Conservation (phyloP, 2,329 filamentous ascomycete genomes). For the Hypoxylon rubiginosum region DNA sequence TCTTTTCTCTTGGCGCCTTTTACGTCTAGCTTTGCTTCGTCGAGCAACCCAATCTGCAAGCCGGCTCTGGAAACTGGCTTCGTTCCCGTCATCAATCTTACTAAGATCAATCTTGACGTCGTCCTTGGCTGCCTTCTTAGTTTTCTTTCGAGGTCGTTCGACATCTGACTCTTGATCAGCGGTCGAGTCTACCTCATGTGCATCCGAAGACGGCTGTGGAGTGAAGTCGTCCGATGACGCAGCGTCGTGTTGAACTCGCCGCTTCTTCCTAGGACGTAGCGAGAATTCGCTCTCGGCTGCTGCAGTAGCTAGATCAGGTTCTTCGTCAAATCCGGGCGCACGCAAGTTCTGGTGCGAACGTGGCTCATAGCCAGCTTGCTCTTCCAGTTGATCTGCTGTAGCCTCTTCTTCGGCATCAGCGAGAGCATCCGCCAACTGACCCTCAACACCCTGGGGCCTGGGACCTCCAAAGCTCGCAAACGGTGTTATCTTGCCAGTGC, state of each 20-base stretch:
- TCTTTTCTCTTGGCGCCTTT: constrained; percentile 53
- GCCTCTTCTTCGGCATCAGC: constrained; percentile 86
- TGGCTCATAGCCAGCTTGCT: constrained; percentile 60
- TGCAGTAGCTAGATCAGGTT: constrained; percentile 53
- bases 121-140: constrained; percentile 56
- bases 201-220: constrained; percentile 49
- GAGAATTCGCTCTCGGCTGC: constrained; percentile 67
- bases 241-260: constrained; percentile 55
- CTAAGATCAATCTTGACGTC: constrained; percentile 64
- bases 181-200: constrained; percentile 50
- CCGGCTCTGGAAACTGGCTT: constrained; percentile 81
- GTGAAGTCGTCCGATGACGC: constrained; percentile 63
- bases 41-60: constrained; percentile 80
- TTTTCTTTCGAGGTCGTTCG: constrained; percentile 58
- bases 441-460: constrained; percentile 72
- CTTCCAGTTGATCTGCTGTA: constrained; percentile 62
- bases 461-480: constrained; percentile 83
- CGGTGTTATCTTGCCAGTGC: constrained; percentile 97
- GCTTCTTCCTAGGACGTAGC: constrained; percentile 70
- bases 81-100: constrained; percentile 88
- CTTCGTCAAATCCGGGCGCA: constrained; percentile 77
- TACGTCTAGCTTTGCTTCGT: constrained; percentile 69
- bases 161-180: constrained; percentile 56
- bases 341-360: constrained; percentile 80
- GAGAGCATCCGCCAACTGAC: constrained; percentile 81